Evolutionary conservation across 208 protist species (phyloP), one percentile per base, ranked within the genome.

Genomic region (Acanthamoeba polyphaga): DNA sequence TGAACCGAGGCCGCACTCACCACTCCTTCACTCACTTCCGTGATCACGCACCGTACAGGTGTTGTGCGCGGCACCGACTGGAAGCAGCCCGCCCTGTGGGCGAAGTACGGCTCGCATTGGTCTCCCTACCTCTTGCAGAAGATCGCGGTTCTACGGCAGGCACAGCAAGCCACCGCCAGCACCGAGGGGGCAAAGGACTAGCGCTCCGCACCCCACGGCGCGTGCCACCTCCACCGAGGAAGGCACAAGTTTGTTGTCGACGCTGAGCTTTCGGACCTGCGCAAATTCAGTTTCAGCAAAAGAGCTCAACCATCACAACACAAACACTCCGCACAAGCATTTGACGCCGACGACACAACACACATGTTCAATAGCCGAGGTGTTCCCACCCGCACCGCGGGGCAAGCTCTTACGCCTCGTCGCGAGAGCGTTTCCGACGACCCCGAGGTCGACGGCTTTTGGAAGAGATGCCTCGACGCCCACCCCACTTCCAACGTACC

Each of bases 21-120:
- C 38, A 43, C 38, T 66, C 29, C 38, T 53, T 8, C 5, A 43
- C n/a, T 70, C 19, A 34, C 84, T 27, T 55, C 19, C 34, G 1
- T 51, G 43, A 17, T 22, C 15, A 17, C 4, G 7, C 15, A n/a
- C 17, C 43, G 1, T 29, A 0, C 7, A 93, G 88, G 88, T 12
- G 64, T 78, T n/a, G 88, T 93, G 60, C 88, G 88, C 9, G 88
- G 88, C n/a, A 93, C 88, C n/a, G 88, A 93, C 38, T 93, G 88
- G 88, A 93, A 93, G n/a, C 34, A 43, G 29, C 88, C 88, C 0
- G n/a, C 43, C 27, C 46, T 93, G 62, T 93, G 88, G 88, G 34
- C 55, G 19, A 46, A 58, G 46, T 93, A 93, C 27, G 88, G 88
- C 64, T 38, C 32, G 4, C 53, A 93, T 43, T 93, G 88, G 88